These are phyloP conservation scores for Vaccinium darrowii DNA, from an alignment of 148 eudicot genomes.

Conservation along the genomic window DNA sequence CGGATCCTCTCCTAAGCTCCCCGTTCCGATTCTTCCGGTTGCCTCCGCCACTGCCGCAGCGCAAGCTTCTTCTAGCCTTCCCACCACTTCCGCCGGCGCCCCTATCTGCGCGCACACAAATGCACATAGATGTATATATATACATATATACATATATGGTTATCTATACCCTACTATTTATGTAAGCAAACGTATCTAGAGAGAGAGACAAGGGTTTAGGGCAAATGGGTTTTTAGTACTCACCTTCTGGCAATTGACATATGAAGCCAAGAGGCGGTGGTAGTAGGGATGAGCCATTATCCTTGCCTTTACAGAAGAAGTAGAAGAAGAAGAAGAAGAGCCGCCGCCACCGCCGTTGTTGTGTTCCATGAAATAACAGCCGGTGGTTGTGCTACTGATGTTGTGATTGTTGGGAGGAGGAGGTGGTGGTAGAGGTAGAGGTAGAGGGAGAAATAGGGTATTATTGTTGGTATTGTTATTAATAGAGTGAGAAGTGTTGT, in stretches of 20 bases:
- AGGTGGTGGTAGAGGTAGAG: conserved; percentile 25
- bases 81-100: conserved; percentile 93
- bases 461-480: conserved; percentile 14
- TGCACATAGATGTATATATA: background rate
- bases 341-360: conserved; percentile 14
- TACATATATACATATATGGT: too few species aligned
- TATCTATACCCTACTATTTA: too few species aligned
- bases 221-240: background rate
- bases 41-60: conserved; percentile 32
- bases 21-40: conserved; percentile 14
- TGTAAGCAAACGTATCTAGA: background rate
- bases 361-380: conserved; percentile 33
- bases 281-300: conserved; percentile 94
- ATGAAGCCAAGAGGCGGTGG: conserved; percentile 78
- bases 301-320: conserved; percentile 55
- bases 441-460: conserved; percentile 28
- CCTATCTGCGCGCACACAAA: conserved; percentile 57
- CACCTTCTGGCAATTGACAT: conserved; percentile 81
- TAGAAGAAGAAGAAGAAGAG: conserved; percentile 13
- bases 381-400: conserved; percentile 17
- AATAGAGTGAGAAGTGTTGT: conserved; percentile 21
- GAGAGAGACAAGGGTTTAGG: background rate
- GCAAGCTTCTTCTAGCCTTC: conserved; percentile 75
- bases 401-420: conserved; percentile 18
- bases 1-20: conserved; percentile 77